Evolutionary conservation across 2,329 filamentous ascomycete genomes (phyloP), one percentile per base, ranked within the genome.

Genomic region (Herpotrichia juniperi): DNA sequence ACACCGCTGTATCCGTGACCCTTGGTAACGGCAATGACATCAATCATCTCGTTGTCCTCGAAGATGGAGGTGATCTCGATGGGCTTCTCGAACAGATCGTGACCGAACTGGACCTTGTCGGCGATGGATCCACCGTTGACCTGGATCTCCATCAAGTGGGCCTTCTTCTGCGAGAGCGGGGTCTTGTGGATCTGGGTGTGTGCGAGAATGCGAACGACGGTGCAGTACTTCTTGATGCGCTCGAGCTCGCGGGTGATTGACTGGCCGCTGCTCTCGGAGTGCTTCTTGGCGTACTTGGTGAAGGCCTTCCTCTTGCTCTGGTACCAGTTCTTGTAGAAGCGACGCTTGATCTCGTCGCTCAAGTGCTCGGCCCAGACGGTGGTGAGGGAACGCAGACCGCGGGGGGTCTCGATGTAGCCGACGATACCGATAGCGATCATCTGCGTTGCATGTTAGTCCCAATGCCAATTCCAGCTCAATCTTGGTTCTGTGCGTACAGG

Each of bases 251-350:
- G 90, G 80, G 90, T 92, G 84, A 97, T 89, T 75, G 91, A 92
- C 71, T 90, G 83, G 74, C 91, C 93, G 81, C 81, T 90, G 84
- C 82, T 88, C 85, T 97, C 93, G 64, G 93, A 92, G 89, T 97
- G 91, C 88, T 96, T 93, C 91, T 97, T 99, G 85, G 94, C 91
- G 84, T 99, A 99, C 87, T 96, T 97, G 87, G 94, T 99, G 86
- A 99, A 99, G 61, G 94, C 94, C 93, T 99, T 99, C 91, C 97
- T 97, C 93, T 99, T 99, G 87, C 88, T 92, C 90, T 96, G 96
- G 90, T 99, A 99, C 94, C 94, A 99, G 90, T 99, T 99, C 92
- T 97, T 97, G 91, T 99, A 99, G 91, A 99, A 99, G 78, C 94
- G 91, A 76, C 94, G 91, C 89, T 96, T 96, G 81, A 99, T 78